A percentile compares a stretch with the other conserved stretches of the same genome.
phyloP scores from a whole-genome alignment of 306 rosid species.

The Corylus avellana region DNA sequence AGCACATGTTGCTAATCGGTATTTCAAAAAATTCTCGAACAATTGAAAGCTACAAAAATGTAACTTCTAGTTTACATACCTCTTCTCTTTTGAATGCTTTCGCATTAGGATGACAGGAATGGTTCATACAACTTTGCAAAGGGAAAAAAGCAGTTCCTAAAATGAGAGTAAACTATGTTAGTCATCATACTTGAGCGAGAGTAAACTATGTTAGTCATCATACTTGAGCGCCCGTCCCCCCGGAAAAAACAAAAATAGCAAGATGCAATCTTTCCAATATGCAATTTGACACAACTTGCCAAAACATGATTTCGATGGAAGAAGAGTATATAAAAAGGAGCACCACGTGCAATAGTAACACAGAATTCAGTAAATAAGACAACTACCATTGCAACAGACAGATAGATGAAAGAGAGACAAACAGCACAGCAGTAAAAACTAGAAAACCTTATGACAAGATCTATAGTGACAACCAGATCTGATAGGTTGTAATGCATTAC shows the following conservation, averaged over 20 bases:
- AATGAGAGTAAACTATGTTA: slow-evolving; percentile 20
- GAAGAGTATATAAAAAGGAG: neutral
- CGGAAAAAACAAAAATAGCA: neutral
- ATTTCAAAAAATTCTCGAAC: neutral
- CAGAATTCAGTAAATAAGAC: neutral
- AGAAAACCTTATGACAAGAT: neutral
- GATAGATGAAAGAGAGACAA: neutral
- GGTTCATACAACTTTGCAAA: slow-evolving; percentile 92
- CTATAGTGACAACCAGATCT: neutral
- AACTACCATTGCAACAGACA: neutral
- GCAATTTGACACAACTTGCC: neutral
- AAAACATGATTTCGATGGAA: too few relatives aligned
- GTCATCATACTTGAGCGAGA: slow-evolving; percentile 8
- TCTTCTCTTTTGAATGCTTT: slow-evolving; percentile 94
- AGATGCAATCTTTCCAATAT: neutral
- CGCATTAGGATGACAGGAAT: slow-evolving; percentile 91
- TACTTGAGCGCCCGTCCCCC: neutral
- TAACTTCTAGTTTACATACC: slow-evolving; percentile 45
- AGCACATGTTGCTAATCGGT: neutral
- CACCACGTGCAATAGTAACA: neutral
- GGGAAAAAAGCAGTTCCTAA: slow-evolving; percentile 90
- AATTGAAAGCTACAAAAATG: neutral
- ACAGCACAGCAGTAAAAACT: too few relatives aligned
- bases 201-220: neutral
- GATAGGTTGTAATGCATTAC: neutral